phyloP scores from a whole-genome alignment of 1,284 basidiomycete genomes.

The Heterobasidion annosum region DNA sequence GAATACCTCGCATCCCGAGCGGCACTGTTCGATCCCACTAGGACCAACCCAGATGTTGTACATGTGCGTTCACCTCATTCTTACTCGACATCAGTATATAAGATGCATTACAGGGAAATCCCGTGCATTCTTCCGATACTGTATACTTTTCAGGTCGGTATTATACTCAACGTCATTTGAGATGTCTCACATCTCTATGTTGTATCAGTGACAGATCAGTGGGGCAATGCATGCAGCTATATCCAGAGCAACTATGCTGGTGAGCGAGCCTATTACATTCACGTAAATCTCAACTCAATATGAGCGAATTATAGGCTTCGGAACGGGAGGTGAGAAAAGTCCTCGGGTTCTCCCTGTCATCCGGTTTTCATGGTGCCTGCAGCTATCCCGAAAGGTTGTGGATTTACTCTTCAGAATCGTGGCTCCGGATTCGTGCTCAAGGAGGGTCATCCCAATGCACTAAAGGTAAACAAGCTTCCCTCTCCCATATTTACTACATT shows the following conservation, averaged over 20 bases:
- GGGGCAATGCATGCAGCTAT: conserved; percentile 92
- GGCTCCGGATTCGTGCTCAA: conserved; percentile 78
- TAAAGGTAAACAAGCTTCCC: conserved; percentile 35
- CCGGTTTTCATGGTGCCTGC: conserved; percentile 1
- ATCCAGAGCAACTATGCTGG: conserved; percentile 91
- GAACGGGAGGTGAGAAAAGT: conserved; percentile 56
- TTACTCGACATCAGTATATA: neutral
- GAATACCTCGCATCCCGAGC: conserved; percentile 81
- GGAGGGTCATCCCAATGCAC: conserved; percentile 77
- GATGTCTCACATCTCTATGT: conserved; percentile 3
- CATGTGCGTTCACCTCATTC: conserved; percentile 37
- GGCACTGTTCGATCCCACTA: conserved; percentile 63
- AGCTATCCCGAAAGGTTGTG: conserved; percentile 88
- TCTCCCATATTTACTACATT: neutral
- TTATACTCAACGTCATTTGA: neutral
- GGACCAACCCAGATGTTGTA: conserved; percentile 56
- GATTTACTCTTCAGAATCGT: conserved; percentile 94
- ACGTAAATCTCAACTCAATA: neutral
- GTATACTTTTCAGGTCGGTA: conserved; percentile 80
- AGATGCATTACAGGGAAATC: conserved; percentile 52
- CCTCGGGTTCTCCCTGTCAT: neutral
- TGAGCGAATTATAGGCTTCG: conserved; percentile 43
- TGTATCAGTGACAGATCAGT: conserved; percentile 65
- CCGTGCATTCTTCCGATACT: conserved; percentile 80
- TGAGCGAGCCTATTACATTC: conserved; percentile 18